Conservation (phyloP, 140 eudicot genomes). For the Senecio squalidus region DNA sequence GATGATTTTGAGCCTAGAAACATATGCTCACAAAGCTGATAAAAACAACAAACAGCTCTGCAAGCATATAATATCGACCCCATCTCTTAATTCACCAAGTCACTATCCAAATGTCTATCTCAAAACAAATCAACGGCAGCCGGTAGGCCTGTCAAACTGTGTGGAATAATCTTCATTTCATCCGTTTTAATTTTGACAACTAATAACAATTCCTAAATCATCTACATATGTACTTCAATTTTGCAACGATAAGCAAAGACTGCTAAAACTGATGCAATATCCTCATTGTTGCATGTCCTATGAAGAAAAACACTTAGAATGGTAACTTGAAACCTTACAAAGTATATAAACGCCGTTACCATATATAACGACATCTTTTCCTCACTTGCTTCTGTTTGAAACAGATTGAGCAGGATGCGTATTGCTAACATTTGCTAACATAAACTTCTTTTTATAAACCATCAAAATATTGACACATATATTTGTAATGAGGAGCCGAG, state of each 20-base stretch:
- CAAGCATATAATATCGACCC: conserved; percentile 17
- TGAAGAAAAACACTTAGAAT: too few species aligned
- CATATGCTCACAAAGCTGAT: conserved; percentile 17
- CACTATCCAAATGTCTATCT: neutral
- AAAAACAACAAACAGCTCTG: conserved; percentile 11
- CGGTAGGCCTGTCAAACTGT: neutral
- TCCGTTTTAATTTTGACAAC: conserved; percentile 2
- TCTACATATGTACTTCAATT: neutral
- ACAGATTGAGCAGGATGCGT: too few species aligned
- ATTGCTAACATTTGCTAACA: too few species aligned
- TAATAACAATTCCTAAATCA: neutral
- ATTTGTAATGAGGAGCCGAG: too few species aligned
- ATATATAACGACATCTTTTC: too few species aligned
- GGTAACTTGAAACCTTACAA: too few species aligned
- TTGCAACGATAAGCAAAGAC: neutral
- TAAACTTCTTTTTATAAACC: too few species aligned
- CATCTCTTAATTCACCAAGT: conserved; percentile 9
- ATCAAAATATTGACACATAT: too few species aligned
- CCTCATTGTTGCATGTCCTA: too few species aligned
- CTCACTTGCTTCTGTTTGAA: too few species aligned
- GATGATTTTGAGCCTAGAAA: neutral
- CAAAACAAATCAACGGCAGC: neutral
- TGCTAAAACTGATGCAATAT: neutral
- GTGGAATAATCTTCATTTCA: neutral
- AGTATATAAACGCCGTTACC: too few species aligned